A percentile compares a stretch with the other conserved stretches of the same genome.
Conservation (phyloP, 495 filamentous ascomycete species). For the Neurospora sp. region DNA sequence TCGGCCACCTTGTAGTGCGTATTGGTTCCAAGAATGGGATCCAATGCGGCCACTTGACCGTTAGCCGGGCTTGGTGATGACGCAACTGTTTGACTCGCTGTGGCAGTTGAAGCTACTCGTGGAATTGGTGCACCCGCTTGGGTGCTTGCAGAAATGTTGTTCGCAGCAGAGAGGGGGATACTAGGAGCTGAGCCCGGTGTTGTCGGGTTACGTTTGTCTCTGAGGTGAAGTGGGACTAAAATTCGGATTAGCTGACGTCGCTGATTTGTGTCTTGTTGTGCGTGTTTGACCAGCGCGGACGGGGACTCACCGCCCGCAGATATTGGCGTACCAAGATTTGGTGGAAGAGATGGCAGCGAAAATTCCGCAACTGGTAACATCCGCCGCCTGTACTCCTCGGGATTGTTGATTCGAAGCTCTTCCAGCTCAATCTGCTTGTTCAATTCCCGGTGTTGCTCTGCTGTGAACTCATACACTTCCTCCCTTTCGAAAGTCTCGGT, state of each 20-base stretch:
- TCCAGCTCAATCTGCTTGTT: conserved; percentile 19
- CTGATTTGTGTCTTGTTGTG: neutral
- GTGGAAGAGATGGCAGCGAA: neutral
- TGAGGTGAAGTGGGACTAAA: conserved; percentile 4
- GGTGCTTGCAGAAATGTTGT: neutral
- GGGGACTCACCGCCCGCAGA: conserved; percentile 8
- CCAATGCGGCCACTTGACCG: neutral
- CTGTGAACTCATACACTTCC: conserved; percentile 26
- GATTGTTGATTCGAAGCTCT: conserved; percentile 15
- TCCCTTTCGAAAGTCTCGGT: conserved; percentile 39
- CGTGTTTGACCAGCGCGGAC: neutral
- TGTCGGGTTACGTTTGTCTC: neutral
- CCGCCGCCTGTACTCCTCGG: conserved; percentile 14
- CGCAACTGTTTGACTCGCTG: neutral
- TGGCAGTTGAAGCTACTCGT: neutral
- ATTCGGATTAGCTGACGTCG: conserved; percentile 5
- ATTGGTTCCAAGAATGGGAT: conserved; percentile 1
- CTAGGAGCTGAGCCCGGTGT: neutral
- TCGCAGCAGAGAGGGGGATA: neutral
- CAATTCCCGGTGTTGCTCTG: conserved; percentile 25
- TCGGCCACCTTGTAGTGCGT: neutral
- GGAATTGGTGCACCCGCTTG: neutral
- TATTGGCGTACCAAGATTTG: neutral
- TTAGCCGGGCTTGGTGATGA: neutral
- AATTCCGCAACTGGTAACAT: neutral